Conservation (phyloP, 2,329 filamentous ascomycete genomes). For the Aspergillus pseudotamarii region DNA sequence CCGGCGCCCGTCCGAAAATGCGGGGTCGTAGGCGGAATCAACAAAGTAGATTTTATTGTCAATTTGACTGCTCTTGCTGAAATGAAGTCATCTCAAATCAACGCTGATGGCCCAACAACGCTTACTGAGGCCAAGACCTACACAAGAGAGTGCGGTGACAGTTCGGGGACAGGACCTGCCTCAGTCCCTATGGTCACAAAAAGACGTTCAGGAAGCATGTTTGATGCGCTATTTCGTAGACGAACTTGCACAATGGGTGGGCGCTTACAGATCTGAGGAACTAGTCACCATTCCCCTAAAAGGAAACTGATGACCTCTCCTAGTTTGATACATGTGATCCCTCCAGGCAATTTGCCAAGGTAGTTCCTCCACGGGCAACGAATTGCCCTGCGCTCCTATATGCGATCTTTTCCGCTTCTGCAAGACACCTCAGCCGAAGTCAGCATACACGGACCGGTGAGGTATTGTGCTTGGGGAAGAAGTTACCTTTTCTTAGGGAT, state of each 20-base stretch:
- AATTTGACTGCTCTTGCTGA: neutral
- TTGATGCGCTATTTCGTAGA: conserved; percentile 24
- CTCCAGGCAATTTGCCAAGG: conserved; percentile 40
- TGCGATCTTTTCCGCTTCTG: conserved; percentile 39
- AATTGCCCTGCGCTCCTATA: conserved; percentile 43
- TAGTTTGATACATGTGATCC: conserved; percentile 46
- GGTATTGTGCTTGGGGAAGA: conserved; percentile 11
- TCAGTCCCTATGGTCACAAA: neutral
- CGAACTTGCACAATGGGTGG: conserved; percentile 22
- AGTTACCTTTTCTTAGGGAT: conserved; percentile 28
- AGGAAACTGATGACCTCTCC: neutral
- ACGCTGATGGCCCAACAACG: neutral
- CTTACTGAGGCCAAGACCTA: neutral
- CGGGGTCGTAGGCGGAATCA: neutral
- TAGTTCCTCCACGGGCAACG: conserved; percentile 44
- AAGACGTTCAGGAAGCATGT: conserved; percentile 16
- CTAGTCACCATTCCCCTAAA: neutral
- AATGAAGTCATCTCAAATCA: neutral
- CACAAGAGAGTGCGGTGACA: neutral
- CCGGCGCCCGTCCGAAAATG: neutral
- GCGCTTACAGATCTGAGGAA: neutral
- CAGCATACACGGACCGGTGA: conserved; percentile 8
- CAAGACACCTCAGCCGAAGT: conserved; percentile 34
- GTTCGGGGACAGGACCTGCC: neutral
- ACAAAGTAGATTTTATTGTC: neutral